A percentile compares a stretch with the other conserved stretches of the same genome.
phyloP scores from a whole-genome alignment of 768 basidiomycete genomes.

The Lactifluus hygrophoroides region DNA sequence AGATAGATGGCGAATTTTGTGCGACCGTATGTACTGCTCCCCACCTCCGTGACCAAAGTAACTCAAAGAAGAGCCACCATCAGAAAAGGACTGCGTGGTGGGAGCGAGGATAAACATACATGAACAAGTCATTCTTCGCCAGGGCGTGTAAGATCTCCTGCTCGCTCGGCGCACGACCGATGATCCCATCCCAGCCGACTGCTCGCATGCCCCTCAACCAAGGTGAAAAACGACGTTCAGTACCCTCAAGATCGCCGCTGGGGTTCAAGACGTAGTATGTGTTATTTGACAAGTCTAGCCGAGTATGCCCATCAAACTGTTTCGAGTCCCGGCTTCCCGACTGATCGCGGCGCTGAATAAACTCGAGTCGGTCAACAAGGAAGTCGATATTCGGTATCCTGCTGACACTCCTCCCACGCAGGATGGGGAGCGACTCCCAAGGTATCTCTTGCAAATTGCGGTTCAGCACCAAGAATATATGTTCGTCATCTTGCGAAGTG shows the following conservation, averaged over 20 bases:
- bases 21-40: slow-evolving; percentile 88
- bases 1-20: slow-evolving; percentile 70
- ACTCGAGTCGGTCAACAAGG: slow-evolving; percentile 70
- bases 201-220: slow-evolving; percentile 68
- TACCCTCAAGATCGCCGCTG: slow-evolving; percentile 78
- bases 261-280: slow-evolving; percentile 88
- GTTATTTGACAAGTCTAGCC: slow-evolving; percentile 58
- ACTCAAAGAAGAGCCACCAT: slow-evolving; percentile 33
- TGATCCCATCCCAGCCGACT: slow-evolving; percentile 78
- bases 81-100: not conserved
- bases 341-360: slow-evolving; percentile 38
- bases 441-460: slow-evolving; percentile 83
- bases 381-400: slow-evolving; percentile 90
- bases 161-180: slow-evolving; percentile 71
- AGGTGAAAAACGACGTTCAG: slow-evolving; percentile 71
- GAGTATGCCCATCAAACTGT: slow-evolving; percentile 35
- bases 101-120: slow-evolving; percentile 50
- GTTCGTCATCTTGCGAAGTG: slow-evolving; percentile 41
- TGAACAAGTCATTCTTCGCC: slow-evolving; percentile 68
- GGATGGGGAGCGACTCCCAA: slow-evolving; percentile 89
- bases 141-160: slow-evolving; percentile 75
- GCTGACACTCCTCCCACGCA: slow-evolving; percentile 79
- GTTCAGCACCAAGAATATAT: slow-evolving; percentile 84
- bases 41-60: slow-evolving; percentile 97
- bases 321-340: slow-evolving; percentile 24